These are phyloP conservation scores for Odonthalia washingtoniensis DNA, from an alignment of 31 red algal species.

Conservation along the genomic window DNA sequence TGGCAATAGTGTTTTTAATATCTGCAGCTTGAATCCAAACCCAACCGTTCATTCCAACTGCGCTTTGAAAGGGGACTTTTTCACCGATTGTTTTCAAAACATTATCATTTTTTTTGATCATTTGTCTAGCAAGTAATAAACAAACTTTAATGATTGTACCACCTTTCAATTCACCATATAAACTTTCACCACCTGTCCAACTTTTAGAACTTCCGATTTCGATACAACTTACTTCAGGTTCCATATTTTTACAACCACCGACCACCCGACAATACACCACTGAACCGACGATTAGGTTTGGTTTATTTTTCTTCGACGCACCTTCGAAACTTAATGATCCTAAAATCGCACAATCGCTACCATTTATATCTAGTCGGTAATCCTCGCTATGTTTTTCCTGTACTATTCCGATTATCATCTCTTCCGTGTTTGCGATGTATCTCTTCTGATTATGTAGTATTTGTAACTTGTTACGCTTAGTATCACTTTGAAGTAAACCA, in stretches of 20 bases:
- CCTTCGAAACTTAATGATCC: conserved; percentile 76
- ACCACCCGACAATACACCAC: conserved; percentile 77
- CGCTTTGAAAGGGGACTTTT: conserved; percentile 75
- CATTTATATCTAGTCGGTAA: conserved; percentile 78
- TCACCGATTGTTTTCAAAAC: conserved; percentile 61
- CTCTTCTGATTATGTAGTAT: conserved; percentile 50
- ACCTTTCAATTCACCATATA: conserved; percentile 69
- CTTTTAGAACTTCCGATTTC: conserved; percentile 64
- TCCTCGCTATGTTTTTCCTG: conserved; percentile 68
- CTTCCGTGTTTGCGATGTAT: conserved; percentile 70
- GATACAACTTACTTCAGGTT: conserved; percentile 77
- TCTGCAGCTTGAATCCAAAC: conserved; percentile 77
- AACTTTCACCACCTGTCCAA: conserved; percentile 83
- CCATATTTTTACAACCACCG: conserved; percentile 55
- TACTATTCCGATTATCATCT: conserved; percentile 76
- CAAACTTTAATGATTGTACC: conserved; percentile 72
- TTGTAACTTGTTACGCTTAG: conserved; percentile 51
- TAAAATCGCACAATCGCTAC: conserved; percentile 61
- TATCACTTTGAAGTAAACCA: conserved; percentile 38
- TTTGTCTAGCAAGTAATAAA: conserved; percentile 32
- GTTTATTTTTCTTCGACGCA: conserved; percentile 87
- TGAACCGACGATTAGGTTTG: conserved; percentile 53
- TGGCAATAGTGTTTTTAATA: conserved; percentile 47
- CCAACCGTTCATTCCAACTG: conserved; percentile 84
- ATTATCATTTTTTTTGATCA: conserved; percentile 31